phyloP scores from a whole-genome alignment of 257 asterid genomes.

The Salvia rosmarinus region DNA sequence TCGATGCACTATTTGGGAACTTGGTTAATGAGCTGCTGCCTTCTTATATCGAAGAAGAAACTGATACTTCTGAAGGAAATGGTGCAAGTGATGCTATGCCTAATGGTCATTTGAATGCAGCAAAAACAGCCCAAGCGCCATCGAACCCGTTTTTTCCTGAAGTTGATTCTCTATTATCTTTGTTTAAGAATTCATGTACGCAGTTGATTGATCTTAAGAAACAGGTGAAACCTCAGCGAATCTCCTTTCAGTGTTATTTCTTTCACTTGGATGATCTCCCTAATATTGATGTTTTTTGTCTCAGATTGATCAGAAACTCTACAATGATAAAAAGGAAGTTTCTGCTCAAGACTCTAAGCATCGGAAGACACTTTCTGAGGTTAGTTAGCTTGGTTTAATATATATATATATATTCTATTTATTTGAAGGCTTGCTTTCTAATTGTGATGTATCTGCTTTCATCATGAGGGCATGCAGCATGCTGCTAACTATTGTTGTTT shows the following conservation, averaged over 20 bases:
- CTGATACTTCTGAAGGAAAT: constrained; percentile 68
- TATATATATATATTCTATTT: constrained; percentile 19
- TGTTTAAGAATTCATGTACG: constrained; percentile 79
- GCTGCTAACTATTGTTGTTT: constrained; percentile 25
- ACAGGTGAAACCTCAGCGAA: constrained; percentile 51
- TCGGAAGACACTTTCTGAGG: constrained; percentile 94
- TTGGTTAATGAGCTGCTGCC: constrained; percentile 91
- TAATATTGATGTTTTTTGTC: constrained; percentile 34
- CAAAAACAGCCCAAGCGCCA: constrained; percentile 57
- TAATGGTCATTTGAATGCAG: constrained; percentile 77
- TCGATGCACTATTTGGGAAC: constrained; percentile 89
- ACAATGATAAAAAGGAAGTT: constrained; percentile 80
- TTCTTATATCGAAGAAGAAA: constrained; percentile 77
- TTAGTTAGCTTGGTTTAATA: constrained; percentile 33
- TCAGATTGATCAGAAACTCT: constrained; percentile 88
- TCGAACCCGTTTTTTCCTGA: constrained; percentile 84
- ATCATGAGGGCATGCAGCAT: constrained; percentile 14
- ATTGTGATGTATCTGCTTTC: constrained; percentile 22
- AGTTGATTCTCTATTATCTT: constrained; percentile 83
- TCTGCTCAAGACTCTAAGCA: constrained; percentile 87
- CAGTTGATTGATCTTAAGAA: constrained; percentile 87
- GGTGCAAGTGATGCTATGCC: constrained; percentile 59
- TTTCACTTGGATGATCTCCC: constrained; percentile 30
- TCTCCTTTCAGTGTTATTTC: constrained; percentile 10
- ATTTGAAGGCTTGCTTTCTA: neutral